phyloP scores from a whole-genome alignment of 129 eudicot species.

The Kitagawia praeruptora region DNA sequence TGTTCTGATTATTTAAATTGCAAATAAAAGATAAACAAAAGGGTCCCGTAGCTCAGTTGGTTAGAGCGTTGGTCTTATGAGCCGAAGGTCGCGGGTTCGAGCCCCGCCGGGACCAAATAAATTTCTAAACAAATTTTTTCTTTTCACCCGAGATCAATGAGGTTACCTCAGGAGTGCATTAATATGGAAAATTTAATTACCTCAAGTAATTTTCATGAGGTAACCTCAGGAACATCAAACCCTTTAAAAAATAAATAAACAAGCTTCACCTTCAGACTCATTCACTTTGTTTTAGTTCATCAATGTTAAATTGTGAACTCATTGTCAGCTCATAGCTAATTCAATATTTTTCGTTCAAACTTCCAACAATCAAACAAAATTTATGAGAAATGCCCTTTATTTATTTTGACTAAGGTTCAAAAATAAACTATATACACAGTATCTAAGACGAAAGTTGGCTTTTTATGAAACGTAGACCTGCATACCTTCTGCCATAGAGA shows the following conservation, averaged over 20 bases:
- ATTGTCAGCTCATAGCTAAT: neutral
- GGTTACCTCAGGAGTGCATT: too few species aligned
- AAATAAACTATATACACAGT: neutral
- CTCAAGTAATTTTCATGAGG: too few species aligned
- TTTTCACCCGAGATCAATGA: too few species aligned
- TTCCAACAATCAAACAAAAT: neutral
- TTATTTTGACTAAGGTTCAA: neutral
- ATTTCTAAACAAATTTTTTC: too few species aligned
- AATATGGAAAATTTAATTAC: too few species aligned
- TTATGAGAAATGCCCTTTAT: neutral
- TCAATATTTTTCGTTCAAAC: neutral
- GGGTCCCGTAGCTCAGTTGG: constrained; percentile 99
- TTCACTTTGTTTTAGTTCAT: neutral
- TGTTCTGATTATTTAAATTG: neutral
- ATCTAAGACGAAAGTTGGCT: neutral
- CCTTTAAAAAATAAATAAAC: neutral
- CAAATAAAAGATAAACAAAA: neutral
- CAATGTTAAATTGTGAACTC: neutral
- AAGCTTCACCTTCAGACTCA: neutral
- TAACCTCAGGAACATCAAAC: too few species aligned
- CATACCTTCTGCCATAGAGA: constrained; percentile 29
- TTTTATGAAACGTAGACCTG: constrained; percentile 30
- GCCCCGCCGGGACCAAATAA: constrained; percentile 13
- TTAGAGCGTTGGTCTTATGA: constrained; percentile 99
- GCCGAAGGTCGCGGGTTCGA: constrained; percentile 99